Conservation (phyloP, 2,329 filamentous ascomycete species). For the Claviceps sp. region DNA sequence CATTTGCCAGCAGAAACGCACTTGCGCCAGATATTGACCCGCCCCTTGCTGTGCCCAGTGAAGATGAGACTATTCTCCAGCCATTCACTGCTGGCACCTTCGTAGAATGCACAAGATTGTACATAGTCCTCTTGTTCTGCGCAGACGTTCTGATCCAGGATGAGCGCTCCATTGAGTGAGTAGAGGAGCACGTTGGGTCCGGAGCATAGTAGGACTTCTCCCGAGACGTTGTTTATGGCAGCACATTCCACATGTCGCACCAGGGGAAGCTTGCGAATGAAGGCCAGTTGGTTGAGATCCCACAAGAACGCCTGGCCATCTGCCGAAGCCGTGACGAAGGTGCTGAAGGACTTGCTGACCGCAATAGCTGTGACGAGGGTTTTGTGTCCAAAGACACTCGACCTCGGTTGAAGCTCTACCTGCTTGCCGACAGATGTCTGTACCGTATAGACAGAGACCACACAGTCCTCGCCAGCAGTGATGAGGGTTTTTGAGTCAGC, state of each 20-base stretch:
- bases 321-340: conserved; percentile 68
- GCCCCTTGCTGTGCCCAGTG: conserved; percentile 72
- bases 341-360: conserved; percentile 76
- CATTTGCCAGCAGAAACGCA: conserved; percentile 48
- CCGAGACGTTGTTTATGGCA: conserved; percentile 77
- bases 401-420: conserved; percentile 66
- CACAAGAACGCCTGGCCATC: conserved; percentile 80
- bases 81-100: conserved; percentile 84
- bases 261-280: conserved; percentile 60
- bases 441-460: conserved; percentile 73
- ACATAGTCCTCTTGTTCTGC: conserved; percentile 59
- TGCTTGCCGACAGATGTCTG: conserved; percentile 47
- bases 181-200: conserved; percentile 65
- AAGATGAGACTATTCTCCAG: conserved; percentile 75
- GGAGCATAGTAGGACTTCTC: conserved; percentile 76
- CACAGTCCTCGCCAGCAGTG: conserved; percentile 85
- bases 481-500: conserved; percentile 84
- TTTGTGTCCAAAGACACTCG: conserved; percentile 83
- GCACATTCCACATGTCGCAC: conserved; percentile 56
- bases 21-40: conserved; percentile 66
- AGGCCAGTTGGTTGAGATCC: conserved; percentile 85
- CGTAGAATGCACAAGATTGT: conserved; percentile 79
- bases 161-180: conserved; percentile 72
- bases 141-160: conserved; percentile 75
- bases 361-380: conserved; percentile 70